Evolutionary conservation across 345 rosid species (phyloP).

Genomic region (Populus euphratica): DNA sequence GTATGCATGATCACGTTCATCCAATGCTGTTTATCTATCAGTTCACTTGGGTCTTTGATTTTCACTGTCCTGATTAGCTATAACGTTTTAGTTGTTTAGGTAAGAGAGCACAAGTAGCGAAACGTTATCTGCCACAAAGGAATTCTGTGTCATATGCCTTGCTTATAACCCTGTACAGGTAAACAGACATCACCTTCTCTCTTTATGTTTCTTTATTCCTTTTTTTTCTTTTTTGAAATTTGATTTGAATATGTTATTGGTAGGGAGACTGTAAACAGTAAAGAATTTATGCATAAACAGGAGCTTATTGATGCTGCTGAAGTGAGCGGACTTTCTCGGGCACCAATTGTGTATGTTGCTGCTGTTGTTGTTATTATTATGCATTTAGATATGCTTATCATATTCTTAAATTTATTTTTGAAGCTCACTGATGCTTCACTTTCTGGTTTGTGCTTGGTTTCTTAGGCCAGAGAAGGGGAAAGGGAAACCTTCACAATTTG

Average conservation of each 20-base stretch:
- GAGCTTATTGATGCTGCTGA: conserved; percentile 92
- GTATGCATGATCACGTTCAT: conserved; percentile 22
- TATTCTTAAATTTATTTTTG: neutral
- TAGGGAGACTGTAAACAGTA: conserved; percentile 61
- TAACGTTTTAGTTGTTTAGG: conserved; percentile 32
- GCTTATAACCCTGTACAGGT: conserved; percentile 77
- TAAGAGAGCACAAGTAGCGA: conserved; percentile 43
- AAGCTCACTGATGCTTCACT: conserved; percentile 8
- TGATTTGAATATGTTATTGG: conserved; percentile 9
- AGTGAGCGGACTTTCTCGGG: conserved; percentile 88
- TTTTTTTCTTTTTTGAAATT: conserved; percentile 8
- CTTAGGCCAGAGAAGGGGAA: conserved; percentile 81
- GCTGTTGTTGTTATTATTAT: conserved; percentile 16
- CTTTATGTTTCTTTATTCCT: neutral
- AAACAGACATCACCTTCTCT: neutral
- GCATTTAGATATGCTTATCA: conserved; percentile 6
- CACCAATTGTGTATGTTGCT: conserved; percentile 56
- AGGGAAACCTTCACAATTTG: conserved; percentile 64
- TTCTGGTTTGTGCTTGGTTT: conserved; percentile 8
- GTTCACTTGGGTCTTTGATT: conserved; percentile 4
- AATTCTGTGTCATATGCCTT: conserved; percentile 84
- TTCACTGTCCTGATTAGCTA: neutral
- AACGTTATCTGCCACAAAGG: conserved; percentile 69
- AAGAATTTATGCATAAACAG: conserved; percentile 74
- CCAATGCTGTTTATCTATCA: conserved; percentile 12